Evolutionary conservation across 2,329 filamentous ascomycete genomes (phyloP).

Genomic region (Microdochium paspali): DNA sequence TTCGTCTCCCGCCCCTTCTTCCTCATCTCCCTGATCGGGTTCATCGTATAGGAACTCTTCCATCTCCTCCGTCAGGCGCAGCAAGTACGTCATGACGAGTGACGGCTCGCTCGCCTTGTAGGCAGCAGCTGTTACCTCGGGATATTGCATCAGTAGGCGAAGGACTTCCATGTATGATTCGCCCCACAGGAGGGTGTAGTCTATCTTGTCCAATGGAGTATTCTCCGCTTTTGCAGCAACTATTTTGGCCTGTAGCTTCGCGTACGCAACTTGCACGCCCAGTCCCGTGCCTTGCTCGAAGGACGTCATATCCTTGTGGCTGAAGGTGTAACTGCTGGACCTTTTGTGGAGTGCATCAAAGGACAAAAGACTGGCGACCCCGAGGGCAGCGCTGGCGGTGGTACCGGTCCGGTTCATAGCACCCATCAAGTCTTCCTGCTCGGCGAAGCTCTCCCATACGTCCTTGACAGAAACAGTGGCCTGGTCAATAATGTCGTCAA

Average conservation of each 20-base stretch:
- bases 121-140: conserved; percentile 54
- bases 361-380: conserved; percentile 6
- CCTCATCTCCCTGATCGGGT: conserved; percentile 6
- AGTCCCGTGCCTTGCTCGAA: conserved; percentile 82
- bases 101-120: conserved; percentile 55
- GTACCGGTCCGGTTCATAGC: conserved; percentile 2
- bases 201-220: conserved; percentile 49
- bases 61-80: conserved; percentile 4
- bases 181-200: conserved; percentile 16
- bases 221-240: conserved; percentile 43
- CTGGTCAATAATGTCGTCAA: conserved; percentile 22
- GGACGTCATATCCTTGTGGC: conserved; percentile 73
- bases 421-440: background rate
- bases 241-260: conserved; percentile 58
- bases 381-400: conserved; percentile 4
- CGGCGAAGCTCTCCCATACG: background rate
- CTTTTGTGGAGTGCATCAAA: conserved; percentile 39
- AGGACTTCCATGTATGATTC: conserved; percentile 36
- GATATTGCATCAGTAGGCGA: conserved; percentile 50
- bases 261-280: conserved; percentile 77
- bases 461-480: conserved; percentile 2
- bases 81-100: conserved; percentile 52
- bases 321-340: conserved; percentile 47
- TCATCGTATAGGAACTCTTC: conserved; percentile 1
- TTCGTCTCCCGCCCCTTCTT: conserved; percentile 5